These are phyloP conservation scores for Ustilago crameri DNA, from an alignment of 1,284 basidiomycete species.

Conservation along the genomic window DNA sequence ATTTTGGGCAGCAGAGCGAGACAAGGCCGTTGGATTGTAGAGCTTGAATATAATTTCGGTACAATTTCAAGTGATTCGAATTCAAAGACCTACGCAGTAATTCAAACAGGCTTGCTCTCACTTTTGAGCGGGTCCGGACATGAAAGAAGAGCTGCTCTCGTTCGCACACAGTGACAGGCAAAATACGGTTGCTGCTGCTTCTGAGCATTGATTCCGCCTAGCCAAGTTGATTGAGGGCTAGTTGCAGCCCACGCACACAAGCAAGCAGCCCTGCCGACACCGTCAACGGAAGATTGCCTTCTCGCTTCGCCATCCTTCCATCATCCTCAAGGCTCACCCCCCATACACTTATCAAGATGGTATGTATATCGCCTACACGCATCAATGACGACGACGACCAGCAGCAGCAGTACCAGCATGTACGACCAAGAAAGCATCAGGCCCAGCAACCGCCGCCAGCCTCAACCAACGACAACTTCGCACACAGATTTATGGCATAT, in stretches of 20 bases:
- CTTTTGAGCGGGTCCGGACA: too few relatives aligned
- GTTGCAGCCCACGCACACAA: constrained; percentile 2
- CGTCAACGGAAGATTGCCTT: constrained; percentile 19
- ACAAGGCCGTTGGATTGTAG: too few relatives aligned
- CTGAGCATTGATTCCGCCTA: too few relatives aligned
- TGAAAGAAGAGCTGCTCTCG: too few relatives aligned
- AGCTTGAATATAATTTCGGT: too few relatives aligned
- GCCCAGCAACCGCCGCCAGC: constrained; percentile 1
- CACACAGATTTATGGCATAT: background rate
- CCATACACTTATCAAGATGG: constrained; percentile 46
- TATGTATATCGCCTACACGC: constrained; percentile 29
- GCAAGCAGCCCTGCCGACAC: constrained; percentile 13
- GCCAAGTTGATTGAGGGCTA: background rate
- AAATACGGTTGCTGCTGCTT: too few relatives aligned
- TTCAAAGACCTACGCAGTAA: too few relatives aligned
- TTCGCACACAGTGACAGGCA: too few relatives aligned
- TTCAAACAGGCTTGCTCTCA: too few relatives aligned
- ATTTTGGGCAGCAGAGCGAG: too few relatives aligned
- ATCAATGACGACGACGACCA: constrained; percentile 13
- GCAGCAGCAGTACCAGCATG: constrained; percentile 7
- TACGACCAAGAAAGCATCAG: constrained; percentile 6
- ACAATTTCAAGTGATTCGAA: too few relatives aligned
- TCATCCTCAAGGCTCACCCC: constrained; percentile 54
- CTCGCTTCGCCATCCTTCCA: constrained; percentile 46
- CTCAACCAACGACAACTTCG: background rate